Evolutionary conservation across 1,284 basidiomycete species (phyloP), one percentile per base, ranked within the genome.

Genomic region (Mycosarcoma maydis): DNA sequence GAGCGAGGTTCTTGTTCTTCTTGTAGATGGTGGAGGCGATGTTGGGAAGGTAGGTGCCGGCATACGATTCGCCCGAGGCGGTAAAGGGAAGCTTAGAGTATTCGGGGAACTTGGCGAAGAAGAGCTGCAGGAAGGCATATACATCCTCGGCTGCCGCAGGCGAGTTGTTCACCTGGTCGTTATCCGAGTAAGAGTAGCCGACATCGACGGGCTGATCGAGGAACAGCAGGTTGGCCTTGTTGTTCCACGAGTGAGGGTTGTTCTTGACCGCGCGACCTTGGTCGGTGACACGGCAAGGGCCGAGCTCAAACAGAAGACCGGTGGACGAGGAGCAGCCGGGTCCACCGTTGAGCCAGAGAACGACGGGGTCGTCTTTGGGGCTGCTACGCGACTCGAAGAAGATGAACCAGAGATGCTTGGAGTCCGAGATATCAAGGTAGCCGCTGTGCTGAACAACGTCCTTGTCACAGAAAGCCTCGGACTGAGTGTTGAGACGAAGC

Each of bases 291-390:
- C 84, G 84, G 84, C 92, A 95, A 0, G 92, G 92, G 0, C 93
- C 92, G 30, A 96, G 88, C 83, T 97, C 92, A 68, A 93, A 83
- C 88, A 90, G n/a, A 87, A 90, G 69, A 86, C 80, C 80, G 33
- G 73, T 75, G 44, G 72, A 72, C 19, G 76, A 77, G 27, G 75
- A 81, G 64, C 78, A 75, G 48, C 80, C 90, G 14, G 91, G 90
- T 6, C 91, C 91, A 41, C 92, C 92, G 75, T 92, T 94, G 37
- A 94, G 85, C 94, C 94, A 95, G 53, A 96, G 85, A 24, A 93
- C 86, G 4, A 96, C 85, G 10, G 92, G 92, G 17, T 90, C 92
- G 42, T 87, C 85, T 47, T 86, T 83, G 1, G 93, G 92, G 23
- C 87, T 85, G 58, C 83, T 85, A 37, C 92, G 86, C 2, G 89